Evolutionary conservation across 2,329 filamentous ascomycete species (phyloP).

Genomic region (Septoria petroselini): DNA sequence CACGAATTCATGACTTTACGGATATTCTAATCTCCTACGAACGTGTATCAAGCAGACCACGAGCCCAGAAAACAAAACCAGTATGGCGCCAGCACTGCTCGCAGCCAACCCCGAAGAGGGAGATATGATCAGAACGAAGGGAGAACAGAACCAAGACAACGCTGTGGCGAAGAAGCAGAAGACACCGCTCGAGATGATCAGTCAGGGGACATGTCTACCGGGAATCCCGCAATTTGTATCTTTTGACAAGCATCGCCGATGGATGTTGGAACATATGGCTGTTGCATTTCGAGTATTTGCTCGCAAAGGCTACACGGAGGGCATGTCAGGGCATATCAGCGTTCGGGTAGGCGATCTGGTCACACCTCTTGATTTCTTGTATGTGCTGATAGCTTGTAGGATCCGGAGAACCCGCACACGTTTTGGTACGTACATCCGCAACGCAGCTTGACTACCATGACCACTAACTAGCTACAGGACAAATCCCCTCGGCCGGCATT

Average conservation of each 20-base stretch:
- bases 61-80: background rate
- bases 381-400: slow-evolving; percentile 30
- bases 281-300: slow-evolving; percentile 67
- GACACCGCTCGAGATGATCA: slow-evolving; percentile 41
- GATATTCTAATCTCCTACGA: background rate
- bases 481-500: slow-evolving; percentile 63
- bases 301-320: slow-evolving; percentile 64
- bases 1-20: background rate
- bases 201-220: slow-evolving; percentile 47
- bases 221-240: slow-evolving; percentile 57
- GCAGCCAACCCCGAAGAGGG: slow-evolving; percentile 18
- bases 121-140: slow-evolving; percentile 22
- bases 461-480: slow-evolving; percentile 42
- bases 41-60: too few relatives aligned
- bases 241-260: slow-evolving; percentile 57
- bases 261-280: slow-evolving; percentile 63
- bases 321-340: slow-evolving; percentile 66
- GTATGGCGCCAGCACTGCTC: slow-evolving; percentile 36
- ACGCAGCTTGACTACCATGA: background rate
- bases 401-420: slow-evolving; percentile 58
- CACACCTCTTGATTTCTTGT: too few relatives aligned
- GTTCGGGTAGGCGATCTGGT: slow-evolving; percentile 44
- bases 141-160: slow-evolving; percentile 2
- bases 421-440: slow-evolving; percentile 52
- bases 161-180: slow-evolving; percentile 31